phyloP scores from a whole-genome alignment of 805 yeast species.

The Wickerhamomyces queroliae region DNA sequence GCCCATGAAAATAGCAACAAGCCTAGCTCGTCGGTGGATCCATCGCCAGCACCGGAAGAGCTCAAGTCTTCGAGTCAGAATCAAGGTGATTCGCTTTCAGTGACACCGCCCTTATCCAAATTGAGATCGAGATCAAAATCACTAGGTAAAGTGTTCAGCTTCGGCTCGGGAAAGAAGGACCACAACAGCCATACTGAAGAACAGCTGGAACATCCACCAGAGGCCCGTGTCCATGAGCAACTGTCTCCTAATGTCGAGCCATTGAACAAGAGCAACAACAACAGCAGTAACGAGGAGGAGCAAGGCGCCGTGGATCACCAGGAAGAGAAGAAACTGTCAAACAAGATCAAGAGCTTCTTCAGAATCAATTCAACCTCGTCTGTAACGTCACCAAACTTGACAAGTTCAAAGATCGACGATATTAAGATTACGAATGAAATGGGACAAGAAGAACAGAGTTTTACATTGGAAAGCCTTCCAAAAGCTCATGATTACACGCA shows the following conservation, averaged over 20 bases:
- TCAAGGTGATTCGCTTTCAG: neutral
- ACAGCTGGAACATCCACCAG: neutral
- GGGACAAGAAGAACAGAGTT: conserved; percentile 6
- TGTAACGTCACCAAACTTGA: conserved; percentile 11
- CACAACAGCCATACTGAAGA: conserved; percentile 8
- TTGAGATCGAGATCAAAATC: conserved; percentile 36
- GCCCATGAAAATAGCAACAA: neutral
- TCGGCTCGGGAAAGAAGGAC: conserved; percentile 22
- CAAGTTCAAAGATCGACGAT: conserved; percentile 5
- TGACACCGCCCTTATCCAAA: conserved; percentile 12
- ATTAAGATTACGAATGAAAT: neutral
- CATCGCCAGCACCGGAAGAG: neutral
- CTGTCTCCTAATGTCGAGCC: neutral
- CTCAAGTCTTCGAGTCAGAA: neutral
- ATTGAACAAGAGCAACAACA: neutral
- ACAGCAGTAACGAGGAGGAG: neutral
- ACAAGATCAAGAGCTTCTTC: conserved; percentile 19
- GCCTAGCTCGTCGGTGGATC: neutral
- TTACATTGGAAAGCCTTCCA: conserved; percentile 11
- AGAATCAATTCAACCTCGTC: conserved; percentile 12
- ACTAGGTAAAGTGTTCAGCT: conserved; percentile 32
- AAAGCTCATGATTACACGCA: conserved; percentile 3
- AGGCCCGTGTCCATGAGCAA: neutral
- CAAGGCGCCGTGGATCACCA: neutral
- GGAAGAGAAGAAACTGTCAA: conserved; percentile 10